Conservation (phyloP, 1,284 basidiomycete genomes). For the Mycena sp. region DNA sequence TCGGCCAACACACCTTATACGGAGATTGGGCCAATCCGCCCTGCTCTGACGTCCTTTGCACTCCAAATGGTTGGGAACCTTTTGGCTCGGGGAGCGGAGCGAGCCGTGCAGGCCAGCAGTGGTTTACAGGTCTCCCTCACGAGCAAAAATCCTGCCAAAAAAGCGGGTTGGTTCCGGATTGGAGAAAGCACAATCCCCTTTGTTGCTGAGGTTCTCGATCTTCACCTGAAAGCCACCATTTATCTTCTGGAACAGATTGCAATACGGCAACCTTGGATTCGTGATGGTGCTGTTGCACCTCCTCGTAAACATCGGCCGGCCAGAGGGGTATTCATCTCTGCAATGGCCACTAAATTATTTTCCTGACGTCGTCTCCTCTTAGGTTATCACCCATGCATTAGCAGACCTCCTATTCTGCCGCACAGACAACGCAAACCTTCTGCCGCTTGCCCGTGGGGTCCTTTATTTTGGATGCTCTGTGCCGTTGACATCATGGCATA, state of each 20-base stretch:
- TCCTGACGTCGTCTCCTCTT: not conserved
- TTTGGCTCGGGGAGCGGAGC: not conserved
- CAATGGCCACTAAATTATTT: not conserved
- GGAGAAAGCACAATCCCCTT: not conserved
- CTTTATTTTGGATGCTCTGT: conserved; percentile 13
- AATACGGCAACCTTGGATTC: not conserved
- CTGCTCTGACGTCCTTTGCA: conserved; percentile 4
- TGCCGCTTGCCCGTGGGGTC: conserved; percentile 3
- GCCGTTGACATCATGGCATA: conserved; percentile 11
- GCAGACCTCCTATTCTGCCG: conserved; percentile 2
- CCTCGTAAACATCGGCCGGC: not conserved
- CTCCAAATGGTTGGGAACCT: not conserved
- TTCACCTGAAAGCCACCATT: not conserved
- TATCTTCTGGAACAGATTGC: not conserved
- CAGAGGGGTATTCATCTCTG: not conserved
- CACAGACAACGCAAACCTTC: conserved; percentile 7
- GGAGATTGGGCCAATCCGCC: not conserved
- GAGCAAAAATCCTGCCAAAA: not conserved
- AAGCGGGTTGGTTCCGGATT: not conserved
- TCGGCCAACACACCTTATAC: not conserved
- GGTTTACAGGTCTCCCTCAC: not conserved
- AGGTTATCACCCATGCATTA: conserved; percentile 10
- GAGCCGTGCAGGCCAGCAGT: not conserved
- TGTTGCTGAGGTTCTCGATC: not conserved
- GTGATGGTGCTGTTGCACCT: not conserved